Evolutionary conservation across 495 filamentous ascomycete genomes (phyloP), one percentile per base, ranked within the genome.

Genomic region (Podospora pseudoanserina): DNA sequence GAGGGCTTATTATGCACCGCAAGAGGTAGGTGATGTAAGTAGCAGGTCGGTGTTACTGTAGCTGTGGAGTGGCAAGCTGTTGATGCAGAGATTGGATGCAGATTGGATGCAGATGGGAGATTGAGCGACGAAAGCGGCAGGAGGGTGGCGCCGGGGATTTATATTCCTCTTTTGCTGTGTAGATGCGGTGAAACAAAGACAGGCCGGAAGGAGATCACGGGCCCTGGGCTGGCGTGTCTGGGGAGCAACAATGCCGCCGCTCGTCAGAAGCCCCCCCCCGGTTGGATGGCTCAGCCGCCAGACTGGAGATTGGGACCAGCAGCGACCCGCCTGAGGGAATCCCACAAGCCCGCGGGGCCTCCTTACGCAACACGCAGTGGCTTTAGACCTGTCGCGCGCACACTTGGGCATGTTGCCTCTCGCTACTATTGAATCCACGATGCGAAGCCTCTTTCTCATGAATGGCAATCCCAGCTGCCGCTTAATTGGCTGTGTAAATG

Each of bases 261-360:
- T 23, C 23, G 64, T 69, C 67, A 69, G 60, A 65, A 61, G 27
- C 20, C 20, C 55, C 34, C 68, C 63, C 63, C 54, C 60, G 20
- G 60, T 67, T 68, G 56, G 65, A 70, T 63, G 71, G 71, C 71
- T 73, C 67, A 73, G 71, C 63, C 39, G 23, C 66, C 19, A 53
- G 27, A 64, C 27, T 63, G 61, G 61, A 63, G 61, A 56, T 53
- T 65, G 64, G 32, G 27, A 62, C 44, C 68, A 66, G 60, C 68
- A 49, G 30, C 30, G 62, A 34, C 65, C n/a, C 55, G 64, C 54
- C 20, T 20, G 15, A 13, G 23, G 23, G 23, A 23, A 23, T 23
- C 23, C 23, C 23, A 23, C 23, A 23, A 23, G 34, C 34, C 34
- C 34, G 11, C 34, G 3, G 34, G 34, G 34, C 34, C 34, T 39